Evolutionary conservation across 768 basidiomycete species (phyloP), one percentile per base, ranked within the genome.

Genomic region (Tulasnella sp.): DNA sequence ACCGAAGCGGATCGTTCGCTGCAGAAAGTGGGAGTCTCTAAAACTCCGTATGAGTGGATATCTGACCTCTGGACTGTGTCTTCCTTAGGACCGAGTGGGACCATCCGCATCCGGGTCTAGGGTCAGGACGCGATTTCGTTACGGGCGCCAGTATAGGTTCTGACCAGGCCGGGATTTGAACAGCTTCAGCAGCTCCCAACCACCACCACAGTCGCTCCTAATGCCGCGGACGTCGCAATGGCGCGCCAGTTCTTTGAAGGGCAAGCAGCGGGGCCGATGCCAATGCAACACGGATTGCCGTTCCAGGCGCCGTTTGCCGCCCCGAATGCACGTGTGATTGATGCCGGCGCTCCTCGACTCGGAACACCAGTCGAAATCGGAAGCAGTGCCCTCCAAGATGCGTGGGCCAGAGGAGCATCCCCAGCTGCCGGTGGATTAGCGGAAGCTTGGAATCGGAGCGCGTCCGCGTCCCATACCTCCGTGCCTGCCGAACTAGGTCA

Each of bases 1-100:
- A 87, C 92, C 9, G 92, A 94, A 72, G 88, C 87, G 1, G 95
- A 97, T 81, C 87, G 90, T 71, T 94, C 92, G 79, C 79, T 96
- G 35, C 94, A 95, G 77, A 89, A 92, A 82, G 94, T 92, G 76
- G 73, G 85, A 80, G 64, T n/a, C 44, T 11, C 17, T n/a, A 14
- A 12, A 17, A 17, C 12, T 40, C 39, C 16, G 6, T 32, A 5
- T 34, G 62, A 35, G 26, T 73, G 32, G 66, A 40, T 7, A 39
- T 67, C 29, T n/a, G 44, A 67, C 42, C 39, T 65, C 22, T 5
- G 22, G 36, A n/a, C 22, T 34, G 35, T 9, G 7, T 36, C 29
- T 5, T 16, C 22, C 19, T 70, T 75, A 94, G 92, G 91, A 94
- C 80, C 86, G 75, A 9, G 40, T 75, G 5, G 75, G 75, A 36